Conservation (phyloP, 495 filamentous ascomycete genomes). For the Alectoria sarmentosa region DNA sequence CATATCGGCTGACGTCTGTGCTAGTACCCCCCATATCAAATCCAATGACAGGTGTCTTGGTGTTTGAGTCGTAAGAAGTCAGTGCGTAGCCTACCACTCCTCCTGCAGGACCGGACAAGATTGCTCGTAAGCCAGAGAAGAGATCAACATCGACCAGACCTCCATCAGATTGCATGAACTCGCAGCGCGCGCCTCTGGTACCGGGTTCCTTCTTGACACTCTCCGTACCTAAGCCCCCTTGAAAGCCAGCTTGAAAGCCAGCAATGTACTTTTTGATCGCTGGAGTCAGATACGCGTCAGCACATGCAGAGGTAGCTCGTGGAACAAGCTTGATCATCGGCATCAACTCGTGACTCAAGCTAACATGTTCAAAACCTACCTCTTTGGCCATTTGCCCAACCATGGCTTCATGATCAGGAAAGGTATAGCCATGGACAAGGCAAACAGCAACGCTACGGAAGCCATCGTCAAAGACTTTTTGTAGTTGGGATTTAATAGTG, state of each 20-base stretch:
- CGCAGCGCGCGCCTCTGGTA: slow-evolving; percentile 51
- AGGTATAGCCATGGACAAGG: slow-evolving; percentile 48
- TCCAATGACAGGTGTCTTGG: slow-evolving; percentile 85
- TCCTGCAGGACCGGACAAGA: slow-evolving; percentile 54
- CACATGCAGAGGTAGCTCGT: slow-evolving; percentile 84
- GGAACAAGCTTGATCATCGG: slow-evolving; percentile 79
- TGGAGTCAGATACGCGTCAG: slow-evolving; percentile 93
- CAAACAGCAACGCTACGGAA: slow-evolving; percentile 48
- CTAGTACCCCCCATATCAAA: slow-evolving; percentile 97
- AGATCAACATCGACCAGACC: slow-evolving; percentile 48
- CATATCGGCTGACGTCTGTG: slow-evolving; percentile 91
- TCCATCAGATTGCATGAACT: slow-evolving; percentile 53
- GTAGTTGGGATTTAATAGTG: slow-evolving; percentile 37
- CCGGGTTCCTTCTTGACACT: slow-evolving; percentile 47
- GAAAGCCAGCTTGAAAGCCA: slow-evolving; percentile 65
- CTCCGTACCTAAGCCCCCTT: slow-evolving; percentile 44
- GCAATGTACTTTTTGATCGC: slow-evolving; percentile 93
- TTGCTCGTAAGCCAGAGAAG: slow-evolving; percentile 53
- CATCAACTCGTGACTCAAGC: slow-evolving; percentile 53
- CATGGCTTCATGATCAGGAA: slow-evolving; percentile 45
- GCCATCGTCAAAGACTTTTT: slow-evolving; percentile 35
- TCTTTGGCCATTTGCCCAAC: slow-evolving; percentile 44
- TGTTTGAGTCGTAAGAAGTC: slow-evolving; percentile 81
- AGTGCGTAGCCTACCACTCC: slow-evolving; percentile 90
- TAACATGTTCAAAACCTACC: slow-evolving; percentile 51